Evolutionary conservation across 2,329 filamentous ascomycete genomes (phyloP).

Genomic region (Talaromyces sp.): DNA sequence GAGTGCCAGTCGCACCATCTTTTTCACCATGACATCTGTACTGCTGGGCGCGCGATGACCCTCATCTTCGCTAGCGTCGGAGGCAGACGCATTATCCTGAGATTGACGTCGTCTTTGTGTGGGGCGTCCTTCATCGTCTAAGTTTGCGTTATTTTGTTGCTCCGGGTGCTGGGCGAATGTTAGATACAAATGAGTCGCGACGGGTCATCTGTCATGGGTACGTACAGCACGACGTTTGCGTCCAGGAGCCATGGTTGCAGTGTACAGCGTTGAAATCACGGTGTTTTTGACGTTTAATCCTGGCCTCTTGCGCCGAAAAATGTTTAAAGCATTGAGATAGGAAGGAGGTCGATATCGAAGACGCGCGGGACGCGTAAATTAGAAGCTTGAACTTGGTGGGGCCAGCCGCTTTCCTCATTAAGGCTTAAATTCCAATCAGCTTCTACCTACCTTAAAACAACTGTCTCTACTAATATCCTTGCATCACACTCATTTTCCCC

Average conservation of each 20-base stretch:
- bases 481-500: neutral
- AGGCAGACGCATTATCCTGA: slow-evolving; percentile 15
- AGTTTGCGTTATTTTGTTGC: slow-evolving; percentile 24
- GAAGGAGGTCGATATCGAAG: neutral
- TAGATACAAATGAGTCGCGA: neutral
- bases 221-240: slow-evolving; percentile 20
- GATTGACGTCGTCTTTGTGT: slow-evolving; percentile 14
- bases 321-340: neutral
- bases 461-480: neutral
- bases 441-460: neutral
- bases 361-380: slow-evolving; percentile 12
- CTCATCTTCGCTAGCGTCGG: slow-evolving; percentile 20
- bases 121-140: slow-evolving; percentile 1
- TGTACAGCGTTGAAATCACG: neutral
- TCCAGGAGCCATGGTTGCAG: slow-evolving; percentile 14
- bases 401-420: neutral
- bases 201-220: neutral
- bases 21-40: slow-evolving; percentile 52
- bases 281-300: neutral
- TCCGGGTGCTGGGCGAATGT: neutral
- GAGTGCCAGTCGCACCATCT: slow-evolving; percentile 60
- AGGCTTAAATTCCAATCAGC: neutral
- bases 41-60: slow-evolving; percentile 28
- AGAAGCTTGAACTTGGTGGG: slow-evolving; percentile 1
- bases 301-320: neutral